A percentile compares a stretch with the other conserved stretches of the same genome.
Conservation (phyloP, 768 basidiomycete genomes). For the Candolleomyces eurysporus region DNA sequence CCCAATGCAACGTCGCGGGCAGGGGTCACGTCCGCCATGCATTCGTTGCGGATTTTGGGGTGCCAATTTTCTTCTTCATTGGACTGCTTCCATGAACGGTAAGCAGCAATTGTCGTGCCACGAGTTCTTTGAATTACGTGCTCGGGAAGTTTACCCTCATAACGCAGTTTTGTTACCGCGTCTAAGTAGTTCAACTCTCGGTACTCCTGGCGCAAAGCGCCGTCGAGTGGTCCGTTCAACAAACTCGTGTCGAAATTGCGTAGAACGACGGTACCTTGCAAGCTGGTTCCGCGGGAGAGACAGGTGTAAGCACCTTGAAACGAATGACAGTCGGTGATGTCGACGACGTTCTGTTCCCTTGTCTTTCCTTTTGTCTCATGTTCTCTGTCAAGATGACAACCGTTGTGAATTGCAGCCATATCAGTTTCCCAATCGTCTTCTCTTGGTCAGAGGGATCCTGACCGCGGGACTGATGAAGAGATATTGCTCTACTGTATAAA, state of each 20-base stretch:
- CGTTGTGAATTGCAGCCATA: no score
- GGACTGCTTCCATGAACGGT: neutral
- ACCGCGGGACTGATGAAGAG: no score
- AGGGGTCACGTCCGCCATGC: no score
- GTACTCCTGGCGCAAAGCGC: constrained; percentile 29
- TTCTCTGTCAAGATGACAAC: no score
- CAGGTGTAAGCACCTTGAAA: constrained; percentile 27
- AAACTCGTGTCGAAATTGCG: no score
- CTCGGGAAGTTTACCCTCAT: constrained; percentile 15
- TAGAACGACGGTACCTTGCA: constrained; percentile 27
- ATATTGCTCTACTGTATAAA: no score
- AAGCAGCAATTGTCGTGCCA: neutral
- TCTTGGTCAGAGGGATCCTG: no score
- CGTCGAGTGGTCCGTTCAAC: no score
- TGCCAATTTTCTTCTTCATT: neutral
- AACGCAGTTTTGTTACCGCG: constrained; percentile 28
- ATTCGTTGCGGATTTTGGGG: neutral
- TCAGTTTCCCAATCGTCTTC: no score
- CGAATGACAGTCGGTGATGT: constrained; percentile 18
- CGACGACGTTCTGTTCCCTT: constrained; percentile 23
- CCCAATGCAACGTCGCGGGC: no score
- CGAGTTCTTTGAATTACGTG: neutral
- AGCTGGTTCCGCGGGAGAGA: constrained; percentile 27
- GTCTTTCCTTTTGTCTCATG: constrained; percentile 21
- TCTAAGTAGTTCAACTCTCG: constrained; percentile 34